A percentile compares a stretch with the other conserved stretches of the same genome.
Evolutionary conservation across 2,329 filamentous ascomycete species (phyloP).

Genomic region (Xylariaceae sp.): DNA sequence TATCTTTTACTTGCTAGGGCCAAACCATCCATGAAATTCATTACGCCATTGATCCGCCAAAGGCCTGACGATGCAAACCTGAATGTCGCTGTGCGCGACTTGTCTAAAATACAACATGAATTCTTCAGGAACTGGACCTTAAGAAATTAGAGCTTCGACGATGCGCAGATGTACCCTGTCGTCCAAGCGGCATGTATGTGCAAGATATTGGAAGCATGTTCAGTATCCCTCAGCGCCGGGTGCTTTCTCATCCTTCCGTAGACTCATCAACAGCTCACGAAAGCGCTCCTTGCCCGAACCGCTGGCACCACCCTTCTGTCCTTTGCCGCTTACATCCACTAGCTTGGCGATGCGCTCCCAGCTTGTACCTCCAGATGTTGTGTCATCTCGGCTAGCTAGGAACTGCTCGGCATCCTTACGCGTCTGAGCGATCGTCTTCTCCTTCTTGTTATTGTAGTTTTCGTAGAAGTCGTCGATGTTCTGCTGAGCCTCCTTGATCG

Average conservation of each 20-base stretch:
- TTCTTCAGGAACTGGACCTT: constrained; percentile 8
- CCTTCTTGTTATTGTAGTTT: constrained; percentile 98
- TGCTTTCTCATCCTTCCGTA: constrained; percentile 92
- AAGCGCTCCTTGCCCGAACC: constrained; percentile 97
- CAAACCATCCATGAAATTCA: constrained; percentile 31
- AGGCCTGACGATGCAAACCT: constrained; percentile 25
- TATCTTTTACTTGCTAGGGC: constrained; percentile 16
- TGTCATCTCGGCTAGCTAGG: constrained; percentile 86
- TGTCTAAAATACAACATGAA: constrained; percentile 37
- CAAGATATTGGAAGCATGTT: constrained; percentile 21
- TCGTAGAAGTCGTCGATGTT: constrained; percentile 99
- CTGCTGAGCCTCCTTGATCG: constrained; percentile 84
- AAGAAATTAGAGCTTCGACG: constrained; percentile 10
- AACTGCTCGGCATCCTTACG: constrained; percentile 93
- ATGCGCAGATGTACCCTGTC: constrained; percentile 12
- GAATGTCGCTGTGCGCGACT: constrained; percentile 23
- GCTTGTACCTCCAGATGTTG: constrained; percentile 90
- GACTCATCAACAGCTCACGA: constrained; percentile 82
- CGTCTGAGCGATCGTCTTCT: constrained; percentile 89
- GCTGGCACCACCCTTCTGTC: constrained; percentile 80
- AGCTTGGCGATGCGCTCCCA: constrained; percentile 98
- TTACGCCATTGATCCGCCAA: constrained; percentile 34
- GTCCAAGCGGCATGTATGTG: constrained; percentile 25
- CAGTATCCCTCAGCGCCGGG: constrained; percentile 70
- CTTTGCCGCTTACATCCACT: constrained; percentile 96